Base-by-base conservation (phyloP, 345 rosid species). In the Garcia nutans region DNA sequence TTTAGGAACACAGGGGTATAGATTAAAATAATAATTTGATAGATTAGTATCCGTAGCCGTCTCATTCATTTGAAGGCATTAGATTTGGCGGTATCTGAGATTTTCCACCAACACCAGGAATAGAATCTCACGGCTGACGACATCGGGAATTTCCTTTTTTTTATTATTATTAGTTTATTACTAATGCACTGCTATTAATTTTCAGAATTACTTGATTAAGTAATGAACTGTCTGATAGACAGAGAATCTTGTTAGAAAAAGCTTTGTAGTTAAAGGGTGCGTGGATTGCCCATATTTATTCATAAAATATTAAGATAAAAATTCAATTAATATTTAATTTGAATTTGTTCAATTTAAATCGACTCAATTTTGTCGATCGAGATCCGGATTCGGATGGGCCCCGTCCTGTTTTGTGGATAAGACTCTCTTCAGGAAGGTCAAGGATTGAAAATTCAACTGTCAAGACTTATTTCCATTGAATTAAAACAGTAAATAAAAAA, bases 101-200 rank as follows among this genome's bases (percentile, higher is more conserved):
- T 55, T 73, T 47, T 69, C 75, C 49, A 11, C 58, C 45, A 55
- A 28, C 70, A 73, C 66, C 68, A 28, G 31, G 2, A 28, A 28
- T 71, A 69, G 84, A 84, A 81, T 81, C 84, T 74, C 31, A 74
- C 70, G 8, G 81, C 80, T 59, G 76, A 78, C 75, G 54, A 70
- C 77, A 50, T 81, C 23, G 82, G 84, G 60, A 76, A 71, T 75
- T 71, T 81, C 33, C 58, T 17, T 54, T 54, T 54, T 52, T 47
- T 45, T 45, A 2, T 47, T 47, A 47, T 47, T 47, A 45, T 2
- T 45, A 45, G 0, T 45, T 7, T 44, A 2, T 6, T 44, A 2
- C 2, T 44, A 33, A 33, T 2, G 4, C 9, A 45, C 1, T 2
- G 9, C 12, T 45, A 45, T 45, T 45, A 45, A 7, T 45, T 45